A percentile compares a stretch with the other conserved stretches of the same genome.
Evolutionary conservation across 306 rosid species (phyloP).

Genomic region (Cajanus cajan): DNA sequence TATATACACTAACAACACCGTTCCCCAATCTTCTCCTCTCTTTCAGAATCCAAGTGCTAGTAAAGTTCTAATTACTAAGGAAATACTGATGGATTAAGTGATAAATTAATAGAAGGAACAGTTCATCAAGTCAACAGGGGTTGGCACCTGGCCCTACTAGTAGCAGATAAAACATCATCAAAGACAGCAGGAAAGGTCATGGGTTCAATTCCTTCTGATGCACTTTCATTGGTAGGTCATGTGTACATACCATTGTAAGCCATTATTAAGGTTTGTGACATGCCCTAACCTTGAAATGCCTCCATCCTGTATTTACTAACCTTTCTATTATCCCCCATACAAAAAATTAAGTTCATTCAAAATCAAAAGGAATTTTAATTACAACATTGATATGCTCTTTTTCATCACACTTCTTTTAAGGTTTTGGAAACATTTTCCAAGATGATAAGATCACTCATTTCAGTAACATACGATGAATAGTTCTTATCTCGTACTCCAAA

Average conservation of each 20-base stretch:
- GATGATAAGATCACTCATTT: background rate
- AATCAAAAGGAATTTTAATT: background rate
- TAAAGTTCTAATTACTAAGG: background rate
- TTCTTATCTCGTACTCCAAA: background rate
- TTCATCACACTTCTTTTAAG: background rate
- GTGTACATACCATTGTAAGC: background rate
- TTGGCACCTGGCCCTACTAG: background rate
- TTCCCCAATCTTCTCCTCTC: slow-evolving; percentile 14
- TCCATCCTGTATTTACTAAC: background rate
- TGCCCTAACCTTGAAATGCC: background rate
- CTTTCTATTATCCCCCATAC: background rate
- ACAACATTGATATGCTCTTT: background rate
- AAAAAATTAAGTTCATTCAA: background rate
- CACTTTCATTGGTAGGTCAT: background rate
- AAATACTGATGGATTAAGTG: background rate
- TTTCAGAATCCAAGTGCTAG: slow-evolving; percentile 10
- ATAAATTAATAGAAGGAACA: background rate
- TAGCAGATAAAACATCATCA: background rate
- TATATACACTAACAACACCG: background rate
- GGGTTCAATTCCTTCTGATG: background rate
- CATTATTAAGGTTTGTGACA: background rate
- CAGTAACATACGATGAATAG: background rate
- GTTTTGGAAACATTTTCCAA: background rate
- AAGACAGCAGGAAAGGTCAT: background rate
- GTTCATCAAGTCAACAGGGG: background rate